Conservation (phyloP, 2,329 filamentous ascomycete genomes). For the Bimuria novae-zelandiae region DNA sequence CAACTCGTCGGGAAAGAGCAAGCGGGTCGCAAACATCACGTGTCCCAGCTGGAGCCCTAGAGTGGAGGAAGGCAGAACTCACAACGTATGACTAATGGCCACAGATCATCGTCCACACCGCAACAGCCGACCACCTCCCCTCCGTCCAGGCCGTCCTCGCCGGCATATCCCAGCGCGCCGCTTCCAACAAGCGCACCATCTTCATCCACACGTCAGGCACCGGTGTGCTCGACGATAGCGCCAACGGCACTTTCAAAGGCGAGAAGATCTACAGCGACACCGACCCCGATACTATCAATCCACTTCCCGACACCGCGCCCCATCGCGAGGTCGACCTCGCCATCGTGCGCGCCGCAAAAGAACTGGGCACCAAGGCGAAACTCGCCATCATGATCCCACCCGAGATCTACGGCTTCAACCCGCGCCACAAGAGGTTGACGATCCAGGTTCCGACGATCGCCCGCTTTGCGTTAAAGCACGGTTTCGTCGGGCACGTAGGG, state of each 20-base stretch:
- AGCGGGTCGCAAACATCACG: neutral
- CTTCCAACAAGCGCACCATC: conserved; percentile 44
- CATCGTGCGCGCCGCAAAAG: conserved; percentile 46
- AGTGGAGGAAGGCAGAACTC: neutral
- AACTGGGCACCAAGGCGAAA: conserved; percentile 49
- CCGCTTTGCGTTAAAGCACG: conserved; percentile 55
- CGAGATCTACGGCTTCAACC: conserved; percentile 53
- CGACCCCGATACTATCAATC: conserved; percentile 47
- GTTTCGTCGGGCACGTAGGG: conserved; percentile 53
- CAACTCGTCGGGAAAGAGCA: neutral
- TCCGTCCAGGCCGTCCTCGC: conserved; percentile 52
- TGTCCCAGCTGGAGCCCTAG: too few relatives aligned
- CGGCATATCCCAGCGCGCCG: conserved; percentile 48
- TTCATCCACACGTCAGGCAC: conserved; percentile 58
- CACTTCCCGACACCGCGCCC: conserved; percentile 48
- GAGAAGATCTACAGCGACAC: conserved; percentile 52
- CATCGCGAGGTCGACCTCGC: conserved; percentile 54
- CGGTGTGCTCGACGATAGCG: conserved; percentile 47
- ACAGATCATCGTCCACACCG: conserved; percentile 52
- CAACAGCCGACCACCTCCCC: conserved; percentile 55
- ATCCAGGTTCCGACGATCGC: conserved; percentile 56
- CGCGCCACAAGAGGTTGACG: conserved; percentile 46
- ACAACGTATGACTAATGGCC: neutral
- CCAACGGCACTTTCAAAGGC: conserved; percentile 31
- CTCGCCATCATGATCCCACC: conserved; percentile 55